Evolutionary conservation across 2,329 filamentous ascomycete genomes (phyloP).

Genomic region (Xylaria sp.): DNA sequence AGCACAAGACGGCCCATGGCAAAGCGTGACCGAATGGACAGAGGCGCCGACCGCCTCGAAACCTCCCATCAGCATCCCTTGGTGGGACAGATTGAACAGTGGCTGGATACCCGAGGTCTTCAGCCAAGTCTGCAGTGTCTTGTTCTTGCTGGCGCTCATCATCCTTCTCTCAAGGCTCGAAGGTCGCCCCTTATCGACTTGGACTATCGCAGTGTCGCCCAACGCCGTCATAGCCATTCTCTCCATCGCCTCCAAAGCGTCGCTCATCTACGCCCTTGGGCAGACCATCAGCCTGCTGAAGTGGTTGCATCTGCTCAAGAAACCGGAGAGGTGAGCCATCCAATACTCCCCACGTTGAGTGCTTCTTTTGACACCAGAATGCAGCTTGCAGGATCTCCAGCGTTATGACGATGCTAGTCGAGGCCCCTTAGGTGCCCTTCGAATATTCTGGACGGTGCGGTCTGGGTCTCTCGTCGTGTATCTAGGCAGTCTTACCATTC

Average conservation of each 20-base stretch:
- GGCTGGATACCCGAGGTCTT: constrained; percentile 25
- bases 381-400: constrained; percentile 26
- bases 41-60: not conserved
- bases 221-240: constrained; percentile 34
- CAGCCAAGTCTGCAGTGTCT: constrained; percentile 22
- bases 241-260: constrained; percentile 34
- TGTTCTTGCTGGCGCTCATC: constrained; percentile 28
- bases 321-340: constrained; percentile 23
- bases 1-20: not conserved
- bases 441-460: constrained; percentile 29
- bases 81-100: constrained; percentile 15
- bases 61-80: constrained; percentile 10
- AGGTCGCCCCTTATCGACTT: constrained; percentile 26
- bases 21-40: constrained; percentile 6
- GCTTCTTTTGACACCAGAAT: constrained; percentile 11
- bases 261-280: constrained; percentile 29
- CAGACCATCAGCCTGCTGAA: constrained; percentile 32
- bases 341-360: not conserved
- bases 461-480: constrained; percentile 25
- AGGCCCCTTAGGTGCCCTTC: constrained; percentile 30
- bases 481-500: constrained; percentile 22
- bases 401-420: constrained; percentile 34
- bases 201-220: constrained; percentile 30
- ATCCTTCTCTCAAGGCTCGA: constrained; percentile 33
- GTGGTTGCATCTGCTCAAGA: constrained; percentile 29